Evolutionary conservation across 1,139 yeast species (phyloP), one percentile per base, ranked within the genome.

Genomic region (Yamadazyma atlantica): DNA sequence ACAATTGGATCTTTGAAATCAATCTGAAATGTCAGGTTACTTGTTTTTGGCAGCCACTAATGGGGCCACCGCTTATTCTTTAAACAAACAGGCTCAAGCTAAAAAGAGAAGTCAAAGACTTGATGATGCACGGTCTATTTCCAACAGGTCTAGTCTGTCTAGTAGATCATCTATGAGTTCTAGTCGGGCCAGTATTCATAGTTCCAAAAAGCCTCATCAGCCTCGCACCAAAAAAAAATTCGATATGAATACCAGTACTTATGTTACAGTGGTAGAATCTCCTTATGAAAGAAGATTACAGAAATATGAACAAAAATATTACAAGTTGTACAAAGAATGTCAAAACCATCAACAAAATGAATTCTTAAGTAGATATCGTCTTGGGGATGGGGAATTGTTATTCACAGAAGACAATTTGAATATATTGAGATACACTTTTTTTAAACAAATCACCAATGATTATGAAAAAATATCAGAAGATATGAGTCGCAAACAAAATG

Each of bases 381-480:
- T 29, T 5, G n/a, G 5, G 11, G 24, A 43, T 30, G 27, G 48
- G 27, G 49, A 44, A 6, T 42, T 45, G 16, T 45, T 60, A 26
- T 52, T 61, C 32, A 48, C 51, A 15, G 43, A 39, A 5, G 44
- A 45, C 29, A 58, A 58, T 37, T 30, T 60, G 8, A 43, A 53
- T 16, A 44, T 55, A 14, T 52, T 62, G 40, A 48, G 66, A 29
- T 59, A 58, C 41, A 53, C 58, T 2, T 62, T 59, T 35, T 61
- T 58, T 36, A 52, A 58, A 32, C 49, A 48, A 12, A 45, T 61
- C 26, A 45, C 50, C 14, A 36, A 34, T 13, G 44, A 51, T 35
- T 45, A 48, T 39, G 38, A 43, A 14, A 32, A 37, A 8, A 44
- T 53, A 3, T 16, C 38, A 11, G 19, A 29, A 11, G 45, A 44